A percentile compares a stretch with the other conserved stretches of the same genome.
phyloP scores from a whole-genome alignment of 768 basidiomycete genomes.

The Pilatotrama ljubarskyi region DNA sequence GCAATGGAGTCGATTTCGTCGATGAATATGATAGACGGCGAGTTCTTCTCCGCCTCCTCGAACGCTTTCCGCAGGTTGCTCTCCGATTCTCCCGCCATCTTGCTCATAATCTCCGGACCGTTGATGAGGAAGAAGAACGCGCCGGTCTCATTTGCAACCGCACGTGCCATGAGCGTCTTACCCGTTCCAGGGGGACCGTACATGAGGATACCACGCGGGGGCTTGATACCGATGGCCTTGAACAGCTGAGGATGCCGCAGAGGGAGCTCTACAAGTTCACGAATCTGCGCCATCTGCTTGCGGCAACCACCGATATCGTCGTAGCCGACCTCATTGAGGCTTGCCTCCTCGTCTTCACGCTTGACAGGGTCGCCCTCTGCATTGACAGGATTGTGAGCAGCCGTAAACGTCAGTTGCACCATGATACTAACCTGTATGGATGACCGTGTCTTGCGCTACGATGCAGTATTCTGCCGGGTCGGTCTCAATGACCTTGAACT shows the following conservation, averaged over 20 bases:
- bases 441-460: conserved; percentile 98
- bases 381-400: no score
- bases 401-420: no score
- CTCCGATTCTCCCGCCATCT: conserved; percentile 99
- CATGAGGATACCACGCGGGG: conserved; percentile 98
- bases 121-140: conserved; percentile 99
- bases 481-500: conserved; percentile 99
- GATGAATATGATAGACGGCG: conserved; percentile 99
- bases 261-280: conserved; percentile 97
- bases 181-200: conserved; percentile 98
- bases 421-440: conserved; percentile 69
- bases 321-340: conserved; percentile 95
- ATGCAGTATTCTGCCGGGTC: conserved; percentile 99
- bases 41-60: conserved; percentile 99
- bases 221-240: conserved; percentile 99
- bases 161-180: conserved; percentile 99
- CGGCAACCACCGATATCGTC: conserved; percentile 99
- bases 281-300: conserved; percentile 99
- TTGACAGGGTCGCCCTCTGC: conserved; percentile 98
- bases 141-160: conserved; percentile 98
- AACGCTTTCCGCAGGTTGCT: conserved; percentile 98
- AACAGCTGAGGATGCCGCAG: conserved; percentile 98
- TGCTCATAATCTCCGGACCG: conserved; percentile 99
- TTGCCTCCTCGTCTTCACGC: conserved; percentile 97
- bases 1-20: conserved; percentile 99